Conservation (phyloP, 768 basidiomycete genomes). For the Phylloporus sp. region DNA sequence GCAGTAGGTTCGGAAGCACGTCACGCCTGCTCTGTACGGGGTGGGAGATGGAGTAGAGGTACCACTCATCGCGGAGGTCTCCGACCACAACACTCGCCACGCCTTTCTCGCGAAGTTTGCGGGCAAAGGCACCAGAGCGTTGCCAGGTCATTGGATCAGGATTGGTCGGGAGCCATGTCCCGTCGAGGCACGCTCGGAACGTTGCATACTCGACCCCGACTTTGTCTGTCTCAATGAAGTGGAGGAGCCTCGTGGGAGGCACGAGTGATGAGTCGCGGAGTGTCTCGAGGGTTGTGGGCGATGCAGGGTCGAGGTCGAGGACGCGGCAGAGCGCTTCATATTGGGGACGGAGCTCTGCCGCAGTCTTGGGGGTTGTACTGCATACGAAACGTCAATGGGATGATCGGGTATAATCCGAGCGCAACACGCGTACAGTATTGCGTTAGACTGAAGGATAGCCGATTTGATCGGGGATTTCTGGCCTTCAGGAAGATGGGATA, state of each 20-base stretch:
- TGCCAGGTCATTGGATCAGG: slow-evolving; percentile 70
- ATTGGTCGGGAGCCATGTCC: slow-evolving; percentile 49
- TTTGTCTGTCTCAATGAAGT: slow-evolving; percentile 54
- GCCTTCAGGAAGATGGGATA: slow-evolving; percentile 56
- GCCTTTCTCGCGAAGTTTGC: slow-evolving; percentile 51
- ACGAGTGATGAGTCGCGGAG: slow-evolving; percentile 49
- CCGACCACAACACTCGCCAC: slow-evolving; percentile 62
- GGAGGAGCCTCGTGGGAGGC: slow-evolving; percentile 48
- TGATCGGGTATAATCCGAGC: neutral
- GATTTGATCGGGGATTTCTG: slow-evolving; percentile 60
- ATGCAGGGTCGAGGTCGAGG: slow-evolving; percentile 51
- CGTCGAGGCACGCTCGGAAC: slow-evolving; percentile 64
- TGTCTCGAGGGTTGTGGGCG: slow-evolving; percentile 44
- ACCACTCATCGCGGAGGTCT: slow-evolving; percentile 74
- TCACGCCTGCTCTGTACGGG: slow-evolving; percentile 48
- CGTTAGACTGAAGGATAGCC: slow-evolving; percentile 70
- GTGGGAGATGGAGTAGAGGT: slow-evolving; percentile 69
- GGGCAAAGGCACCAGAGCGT: slow-evolving; percentile 54
- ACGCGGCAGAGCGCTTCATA: slow-evolving; percentile 59
- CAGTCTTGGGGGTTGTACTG: slow-evolving; percentile 58
- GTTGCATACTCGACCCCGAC: slow-evolving; percentile 54
- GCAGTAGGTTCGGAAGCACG: slow-evolving; percentile 51
- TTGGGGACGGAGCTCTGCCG: slow-evolving; percentile 53
- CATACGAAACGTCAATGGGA: neutral
- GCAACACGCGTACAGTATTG: slow-evolving; percentile 50